Evolutionary conservation across 2,329 filamentous ascomycete genomes (phyloP).

Genomic region (Nannizziopsis arthrosporioides): DNA sequence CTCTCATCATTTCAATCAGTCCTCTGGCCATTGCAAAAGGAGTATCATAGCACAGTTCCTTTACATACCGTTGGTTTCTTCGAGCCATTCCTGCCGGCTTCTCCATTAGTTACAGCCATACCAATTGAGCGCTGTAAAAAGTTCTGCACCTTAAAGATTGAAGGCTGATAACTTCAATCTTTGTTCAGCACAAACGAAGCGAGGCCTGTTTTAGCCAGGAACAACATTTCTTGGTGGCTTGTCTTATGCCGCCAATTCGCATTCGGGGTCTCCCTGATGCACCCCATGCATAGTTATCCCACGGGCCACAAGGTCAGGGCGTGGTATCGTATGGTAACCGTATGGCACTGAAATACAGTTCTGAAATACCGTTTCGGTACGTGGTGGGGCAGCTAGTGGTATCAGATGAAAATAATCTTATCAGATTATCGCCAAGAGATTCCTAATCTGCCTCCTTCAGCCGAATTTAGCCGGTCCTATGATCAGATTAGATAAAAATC

Average conservation of each 20-base stretch:
- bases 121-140: not conserved
- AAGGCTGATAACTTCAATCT: too few relatives aligned
- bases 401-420: slow-evolving; percentile 2
- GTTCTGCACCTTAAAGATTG: too few relatives aligned
- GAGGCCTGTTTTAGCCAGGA: too few relatives aligned
- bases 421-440: slow-evolving; percentile 8
- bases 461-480: slow-evolving; percentile 1
- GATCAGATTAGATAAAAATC: too few relatives aligned
- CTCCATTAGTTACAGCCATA: not conserved
- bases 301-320: too few relatives aligned
- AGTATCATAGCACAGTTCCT: not conserved
- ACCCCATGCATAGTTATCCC: too few relatives aligned
- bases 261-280: too few relatives aligned
- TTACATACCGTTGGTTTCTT: slow-evolving; percentile 3
- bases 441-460: too few relatives aligned
- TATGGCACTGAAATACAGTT: not conserved
- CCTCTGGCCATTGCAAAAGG: not conserved
- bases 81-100: not conserved
- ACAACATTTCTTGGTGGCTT: too few relatives aligned
- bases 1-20: not conserved
- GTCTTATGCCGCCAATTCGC: too few relatives aligned
- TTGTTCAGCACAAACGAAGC: too few relatives aligned
- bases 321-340: not conserved
- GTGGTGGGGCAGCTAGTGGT: not conserved
- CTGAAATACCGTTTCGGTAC: not conserved